Evolutionary conservation across 345 rosid species (phyloP), one percentile per base, ranked within the genome.

Genomic region (Populus pruinosa): DNA sequence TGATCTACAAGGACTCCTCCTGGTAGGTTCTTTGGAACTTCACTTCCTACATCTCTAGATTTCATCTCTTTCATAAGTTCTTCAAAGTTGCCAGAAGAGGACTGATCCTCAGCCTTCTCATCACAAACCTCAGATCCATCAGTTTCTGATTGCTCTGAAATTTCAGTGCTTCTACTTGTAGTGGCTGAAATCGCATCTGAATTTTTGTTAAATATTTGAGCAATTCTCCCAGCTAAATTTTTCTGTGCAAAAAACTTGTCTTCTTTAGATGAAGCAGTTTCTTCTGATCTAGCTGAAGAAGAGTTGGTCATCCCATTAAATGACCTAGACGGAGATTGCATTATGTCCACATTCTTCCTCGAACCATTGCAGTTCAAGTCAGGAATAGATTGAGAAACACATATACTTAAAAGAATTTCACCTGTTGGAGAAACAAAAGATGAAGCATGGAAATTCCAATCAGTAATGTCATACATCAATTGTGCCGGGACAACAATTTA

Each of bases 1-100:
- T 93, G 94, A 36, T 96, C 98, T 5, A 93, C 74, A 78, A 96
- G 88, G 55, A 93, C 84, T 77, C 98, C 99, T 65, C 99, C 99
- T 1, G 98, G 82, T 81, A 96, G 86, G 87, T 85, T 87, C 78
- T 87, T 73, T 10, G 97, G 99, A 73, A 75, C 53, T 81, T 93
- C 99, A 77, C 69, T 81, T 69, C 81, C 94, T 73, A 80, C 87
- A 84, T 91, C 97, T 77, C 81, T 89, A 4, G 93, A 84, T 86
- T 88, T 91, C 91, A 91, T 78, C 6, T 69, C 77, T 82, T 86
- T 91, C 83, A 93, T 81, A 4, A 82, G 69, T 79, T 93, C 93
- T 81, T 86, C 91, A 78, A 93, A 95, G 59, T 88, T 85, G 80
- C 39, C 82, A 67, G 88, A 77, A 69, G 90, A 81, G 33, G 88